Percentiles rank a stretch among this genome's conserved stretches.
These are phyloP conservation scores for Epichloe gansuensis DNA, from an alignment of 2,329 filamentous ascomycete species.

Conservation along the genomic window DNA sequence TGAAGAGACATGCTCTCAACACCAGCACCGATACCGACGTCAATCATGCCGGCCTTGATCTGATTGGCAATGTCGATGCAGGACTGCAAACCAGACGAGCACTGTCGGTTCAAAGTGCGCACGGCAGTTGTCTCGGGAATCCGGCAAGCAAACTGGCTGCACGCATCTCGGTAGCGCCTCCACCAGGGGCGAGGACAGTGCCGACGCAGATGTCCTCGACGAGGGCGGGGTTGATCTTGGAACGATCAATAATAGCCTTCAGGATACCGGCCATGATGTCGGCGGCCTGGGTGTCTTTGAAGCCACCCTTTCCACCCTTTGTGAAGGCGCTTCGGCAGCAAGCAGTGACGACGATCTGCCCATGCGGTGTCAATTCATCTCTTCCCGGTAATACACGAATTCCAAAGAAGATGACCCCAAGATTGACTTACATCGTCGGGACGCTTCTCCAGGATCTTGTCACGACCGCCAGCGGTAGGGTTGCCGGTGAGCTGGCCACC, in stretches of 20 bases:
- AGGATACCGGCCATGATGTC: constrained; percentile 80
- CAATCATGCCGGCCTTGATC: constrained; percentile 85
- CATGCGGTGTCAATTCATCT: background rate
- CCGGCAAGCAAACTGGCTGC: constrained; percentile 83
- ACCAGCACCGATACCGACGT: constrained; percentile 84
- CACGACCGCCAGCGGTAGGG: constrained; percentile 37
- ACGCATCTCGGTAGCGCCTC: constrained; percentile 93
- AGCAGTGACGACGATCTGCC: constrained; percentile 78
- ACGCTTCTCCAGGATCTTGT: constrained; percentile 51
- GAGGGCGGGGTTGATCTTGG: constrained; percentile 73
- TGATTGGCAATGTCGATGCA: constrained; percentile 91
- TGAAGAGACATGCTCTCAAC: constrained; percentile 93
- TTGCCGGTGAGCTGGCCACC: constrained; percentile 52
- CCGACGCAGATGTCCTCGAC: constrained; percentile 93
- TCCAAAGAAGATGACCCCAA: background rate
- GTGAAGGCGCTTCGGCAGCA: constrained; percentile 86
- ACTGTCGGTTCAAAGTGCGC: constrained; percentile 84
- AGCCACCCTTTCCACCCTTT: constrained; percentile 82
- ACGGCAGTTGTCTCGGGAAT: constrained; percentile 76
- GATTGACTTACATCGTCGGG: constrained; percentile 47
- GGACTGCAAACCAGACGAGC: constrained; percentile 84
- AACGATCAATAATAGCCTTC: constrained; percentile 69
- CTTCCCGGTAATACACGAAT: background rate
- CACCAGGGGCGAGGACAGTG: constrained; percentile 81
- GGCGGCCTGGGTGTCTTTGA: constrained; percentile 85